phyloP scores from a whole-genome alignment of 2,329 filamentous ascomycete species.

The Cladophialophora exuberans region DNA sequence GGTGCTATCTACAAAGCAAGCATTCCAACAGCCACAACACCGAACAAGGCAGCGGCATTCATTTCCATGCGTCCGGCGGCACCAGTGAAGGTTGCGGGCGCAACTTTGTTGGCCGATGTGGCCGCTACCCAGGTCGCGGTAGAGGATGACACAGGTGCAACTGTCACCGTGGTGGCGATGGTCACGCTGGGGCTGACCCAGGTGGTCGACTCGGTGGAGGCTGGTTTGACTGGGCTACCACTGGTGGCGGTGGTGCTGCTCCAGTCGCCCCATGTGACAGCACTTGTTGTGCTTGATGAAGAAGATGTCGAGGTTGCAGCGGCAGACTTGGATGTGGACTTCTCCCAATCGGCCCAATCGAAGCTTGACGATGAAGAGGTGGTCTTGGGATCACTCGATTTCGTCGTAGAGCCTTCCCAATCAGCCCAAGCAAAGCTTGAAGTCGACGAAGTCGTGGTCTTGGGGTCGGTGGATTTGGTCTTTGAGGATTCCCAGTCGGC shows the following conservation, averaged over 20 bases:
- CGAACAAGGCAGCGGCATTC: slow-evolving; percentile 12
- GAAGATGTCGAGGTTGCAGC: too few species aligned
- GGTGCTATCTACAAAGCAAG: slow-evolving; percentile 12
- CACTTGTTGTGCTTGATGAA: too few species aligned
- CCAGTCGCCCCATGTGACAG: slow-evolving; percentile 7
- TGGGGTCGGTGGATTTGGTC: neutral
- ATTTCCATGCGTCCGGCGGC: slow-evolving; percentile 17
- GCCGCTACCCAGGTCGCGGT: slow-evolving; percentile 13
- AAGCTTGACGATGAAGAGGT: neutral
- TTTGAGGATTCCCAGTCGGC: neutral
- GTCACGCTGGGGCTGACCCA: slow-evolving; percentile 18
- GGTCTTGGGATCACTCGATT: neutral
- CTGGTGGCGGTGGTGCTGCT: neutral
- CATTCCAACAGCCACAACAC: slow-evolving; percentile 12
- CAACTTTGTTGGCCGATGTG: neutral
- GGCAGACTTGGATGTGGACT: neutral
- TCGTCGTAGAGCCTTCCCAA: neutral
- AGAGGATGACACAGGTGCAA: slow-evolving; percentile 16
- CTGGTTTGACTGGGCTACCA: slow-evolving; percentile 3
- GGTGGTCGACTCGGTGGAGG: neutral
- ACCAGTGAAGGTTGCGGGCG: slow-evolving; percentile 23
- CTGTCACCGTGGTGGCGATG: slow-evolving; percentile 20
- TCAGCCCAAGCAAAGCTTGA: neutral
- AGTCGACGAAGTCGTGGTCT: neutral
- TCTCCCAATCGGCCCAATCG: slow-evolving; percentile 2